Evolutionary conservation across 2,329 filamentous ascomycete genomes (phyloP).

Genomic region (Diaporthe velutina): DNA sequence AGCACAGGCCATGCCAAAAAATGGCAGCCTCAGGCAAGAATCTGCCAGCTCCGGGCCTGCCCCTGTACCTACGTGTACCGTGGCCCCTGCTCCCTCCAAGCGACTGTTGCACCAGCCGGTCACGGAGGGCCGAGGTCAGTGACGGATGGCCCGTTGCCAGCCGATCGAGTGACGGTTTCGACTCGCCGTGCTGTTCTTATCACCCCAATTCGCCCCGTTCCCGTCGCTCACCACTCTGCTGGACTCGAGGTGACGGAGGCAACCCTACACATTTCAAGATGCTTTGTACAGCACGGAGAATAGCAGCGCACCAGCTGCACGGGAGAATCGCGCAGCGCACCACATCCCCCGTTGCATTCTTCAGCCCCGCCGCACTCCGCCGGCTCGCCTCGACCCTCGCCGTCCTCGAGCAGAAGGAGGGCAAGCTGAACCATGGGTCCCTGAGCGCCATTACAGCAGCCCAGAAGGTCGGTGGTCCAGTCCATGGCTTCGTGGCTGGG

Average conservation of each 20-base stretch:
- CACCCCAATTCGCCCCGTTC: neutral
- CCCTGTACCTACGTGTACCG: conserved; percentile 15
- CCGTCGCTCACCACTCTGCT: neutral
- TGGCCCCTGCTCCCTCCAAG: neutral
- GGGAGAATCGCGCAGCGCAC: conserved; percentile 39
- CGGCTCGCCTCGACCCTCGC: conserved; percentile 89
- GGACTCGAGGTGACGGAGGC: conserved; percentile 14
- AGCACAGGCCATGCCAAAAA: conserved; percentile 33
- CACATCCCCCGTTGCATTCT: conserved; percentile 47
- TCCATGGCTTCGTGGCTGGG: conserved; percentile 91
- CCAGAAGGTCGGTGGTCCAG: conserved; percentile 83
- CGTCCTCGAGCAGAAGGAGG: conserved; percentile 91
- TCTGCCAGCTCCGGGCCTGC: neutral
- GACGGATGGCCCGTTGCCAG: conserved; percentile 35
- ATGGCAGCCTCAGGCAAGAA: conserved; percentile 35
- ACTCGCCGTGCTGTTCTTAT: conserved; percentile 7
- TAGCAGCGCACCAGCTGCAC: conserved; percentile 37
- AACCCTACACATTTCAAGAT: conserved; percentile 18
- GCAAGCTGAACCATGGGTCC: conserved; percentile 85
- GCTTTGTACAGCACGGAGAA: conserved; percentile 38
- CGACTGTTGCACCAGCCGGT: neutral
- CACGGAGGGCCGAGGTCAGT: conserved; percentile 33
- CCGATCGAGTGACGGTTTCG: conserved; percentile 36
- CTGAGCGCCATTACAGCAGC: conserved; percentile 89
- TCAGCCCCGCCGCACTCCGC: conserved; percentile 67